These are phyloP conservation scores for Jackrogersella multiformis DNA, from an alignment of 495 filamentous ascomycete species.

Conservation along the genomic window DNA sequence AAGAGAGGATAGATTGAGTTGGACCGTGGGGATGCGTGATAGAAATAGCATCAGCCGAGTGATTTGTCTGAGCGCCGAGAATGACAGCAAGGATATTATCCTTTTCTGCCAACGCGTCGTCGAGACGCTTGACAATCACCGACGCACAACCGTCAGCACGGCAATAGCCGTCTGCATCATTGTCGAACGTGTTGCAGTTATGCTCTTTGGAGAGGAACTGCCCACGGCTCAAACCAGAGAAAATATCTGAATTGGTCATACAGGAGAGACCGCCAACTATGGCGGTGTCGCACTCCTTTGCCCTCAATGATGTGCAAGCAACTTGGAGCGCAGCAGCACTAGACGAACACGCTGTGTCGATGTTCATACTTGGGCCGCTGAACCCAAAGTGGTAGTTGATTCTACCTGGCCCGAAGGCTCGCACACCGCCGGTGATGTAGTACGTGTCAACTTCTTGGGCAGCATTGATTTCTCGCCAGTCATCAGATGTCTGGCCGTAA, in stretches of 20 bases:
- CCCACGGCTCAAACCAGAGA: conserved; percentile 81
- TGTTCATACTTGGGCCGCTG: conserved; percentile 82
- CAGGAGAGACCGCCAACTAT: conserved; percentile 83
- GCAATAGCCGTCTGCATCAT: conserved; percentile 81
- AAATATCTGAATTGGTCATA: conserved; percentile 86
- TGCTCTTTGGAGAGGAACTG: conserved; percentile 85
- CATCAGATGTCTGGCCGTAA: conserved; percentile 91
- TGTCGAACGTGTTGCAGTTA: conserved; percentile 82
- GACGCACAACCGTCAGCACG: conserved; percentile 76
- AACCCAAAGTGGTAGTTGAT: conserved; percentile 92
- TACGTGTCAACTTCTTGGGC: conserved; percentile 93
- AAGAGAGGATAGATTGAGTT: conserved; percentile 76
- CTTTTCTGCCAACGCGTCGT: conserved; percentile 78
- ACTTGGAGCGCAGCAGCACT: conserved; percentile 84
- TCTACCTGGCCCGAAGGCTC: conserved; percentile 86
- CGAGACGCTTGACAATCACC: conserved; percentile 76
- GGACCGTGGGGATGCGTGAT: conserved; percentile 83
- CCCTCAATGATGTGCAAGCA: conserved; percentile 83
- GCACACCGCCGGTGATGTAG: conserved; percentile 88
- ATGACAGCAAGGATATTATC: conserved; percentile 78
- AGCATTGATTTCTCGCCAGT: conserved; percentile 91
- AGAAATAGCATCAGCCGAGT: conserved; percentile 78
- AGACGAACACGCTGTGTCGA: conserved; percentile 92
- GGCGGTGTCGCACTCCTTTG: conserved; percentile 84
- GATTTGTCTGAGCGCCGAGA: conserved; percentile 73